Evolutionary conservation across 208 protist genomes (phyloP), one percentile per base, ranked within the genome.

Genomic region (Vickermania spadyakhi): DNA sequence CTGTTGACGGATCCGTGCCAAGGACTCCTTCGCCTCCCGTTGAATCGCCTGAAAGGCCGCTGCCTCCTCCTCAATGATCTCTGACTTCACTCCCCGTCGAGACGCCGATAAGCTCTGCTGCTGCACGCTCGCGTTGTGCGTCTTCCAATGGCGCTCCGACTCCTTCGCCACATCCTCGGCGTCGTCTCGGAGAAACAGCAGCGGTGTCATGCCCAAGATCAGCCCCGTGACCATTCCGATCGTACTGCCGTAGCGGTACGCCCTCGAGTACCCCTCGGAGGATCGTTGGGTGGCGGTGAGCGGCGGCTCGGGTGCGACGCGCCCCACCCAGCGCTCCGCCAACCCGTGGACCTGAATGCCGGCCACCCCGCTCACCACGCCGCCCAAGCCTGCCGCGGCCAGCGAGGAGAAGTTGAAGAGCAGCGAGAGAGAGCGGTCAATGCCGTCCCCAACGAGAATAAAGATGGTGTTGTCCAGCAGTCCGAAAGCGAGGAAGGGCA

Each of bases 301-400:
- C 28, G 36, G 28, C n/a, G 86, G 83, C 36, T 45, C 36, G 7
- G 80, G 66, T 36, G 66, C 60, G 7, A 64, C 64, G 26, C 81
- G 79, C 29, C 75, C 80, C 56, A 75, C 68, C 36, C 36, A 45
- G 50, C 84, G 84, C 70, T 91, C 86, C 1, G 84, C 85, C 2
- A 96, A 58, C 2, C 89, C 82, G 67, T 96, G 86, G 36, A 96
- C 75, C 58, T 91, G 85, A 59, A 96, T 93, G 2, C 89, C 89
- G 2, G 81, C 77, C 0, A 88, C 78, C 18, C 85, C 89, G 63
- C 80, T 90, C 42, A 90, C 75, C 21, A 91, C 84, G 3, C 85
- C 84, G 30, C 86, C 89, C 5, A 96, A 62, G 18, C 72, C 80
- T 4, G 89, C 89, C 2, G 86, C 84, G 0, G 78, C 74, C 86